Evolutionary conservation across 768 basidiomycete genomes (phyloP).

Genomic region (Trametes meyenii): DNA sequence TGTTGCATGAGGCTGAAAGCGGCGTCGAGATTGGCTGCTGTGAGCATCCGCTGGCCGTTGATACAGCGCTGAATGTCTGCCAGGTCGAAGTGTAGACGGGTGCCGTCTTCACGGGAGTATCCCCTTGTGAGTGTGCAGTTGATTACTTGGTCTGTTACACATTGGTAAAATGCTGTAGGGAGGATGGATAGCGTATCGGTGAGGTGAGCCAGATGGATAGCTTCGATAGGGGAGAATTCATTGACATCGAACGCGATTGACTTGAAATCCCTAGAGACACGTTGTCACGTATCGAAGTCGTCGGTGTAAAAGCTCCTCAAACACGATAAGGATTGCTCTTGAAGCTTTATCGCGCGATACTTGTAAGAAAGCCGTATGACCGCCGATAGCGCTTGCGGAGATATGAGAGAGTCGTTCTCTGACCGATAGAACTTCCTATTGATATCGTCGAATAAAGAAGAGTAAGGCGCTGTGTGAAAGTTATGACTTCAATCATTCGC

Average conservation of each 20-base stretch:
- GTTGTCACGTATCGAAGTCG: background rate
- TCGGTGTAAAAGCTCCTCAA: background rate
- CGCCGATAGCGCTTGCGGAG: too few relatives aligned
- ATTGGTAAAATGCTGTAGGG: background rate
- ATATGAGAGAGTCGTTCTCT: too few relatives aligned
- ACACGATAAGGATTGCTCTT: background rate
- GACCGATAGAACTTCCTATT: too few relatives aligned
- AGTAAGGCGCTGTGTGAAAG: too few relatives aligned
- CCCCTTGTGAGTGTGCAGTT: background rate
- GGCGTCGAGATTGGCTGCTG: background rate
- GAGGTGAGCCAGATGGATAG: background rate
- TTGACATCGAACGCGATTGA: background rate
- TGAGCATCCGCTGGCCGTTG: background rate
- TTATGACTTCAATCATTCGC: too few relatives aligned
- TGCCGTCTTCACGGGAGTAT: background rate
- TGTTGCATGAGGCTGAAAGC: background rate
- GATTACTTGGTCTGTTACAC: background rate
- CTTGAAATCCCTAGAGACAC: background rate
- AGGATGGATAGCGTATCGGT: background rate
- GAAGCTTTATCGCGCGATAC: too few relatives aligned
- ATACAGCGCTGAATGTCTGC: background rate
- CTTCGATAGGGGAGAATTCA: background rate
- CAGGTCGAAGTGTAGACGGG: background rate
- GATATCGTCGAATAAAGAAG: too few relatives aligned
- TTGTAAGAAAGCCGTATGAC: too few relatives aligned